Evolutionary conservation across 2,329 filamentous ascomycete species (phyloP), one percentile per base, ranked within the genome.

Genomic region (Arthrobotrys conoides): DNA sequence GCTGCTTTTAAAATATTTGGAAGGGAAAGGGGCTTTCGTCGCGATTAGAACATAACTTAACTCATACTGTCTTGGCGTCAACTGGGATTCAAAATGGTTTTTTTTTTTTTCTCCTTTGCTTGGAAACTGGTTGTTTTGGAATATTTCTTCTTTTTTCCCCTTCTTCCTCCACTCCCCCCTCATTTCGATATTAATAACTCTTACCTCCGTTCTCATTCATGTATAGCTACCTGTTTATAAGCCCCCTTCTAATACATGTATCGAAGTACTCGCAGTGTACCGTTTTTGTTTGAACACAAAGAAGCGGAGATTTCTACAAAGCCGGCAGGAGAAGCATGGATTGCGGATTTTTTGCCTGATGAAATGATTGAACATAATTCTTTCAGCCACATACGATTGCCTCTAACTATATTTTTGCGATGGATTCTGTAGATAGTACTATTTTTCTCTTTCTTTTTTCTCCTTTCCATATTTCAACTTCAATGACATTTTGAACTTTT

Each of bases 41-140:
- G 75, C 75, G 67, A 78, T 67, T 78, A 78, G 75, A 78, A 67
- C 68, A 78, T 64, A 27, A 72, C 36, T 61, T 68, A 70, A 61
- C 30, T 78, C 68, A 78, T 71, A 78, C 67, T 78, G 61, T 72
- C 63, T 78, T 69, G 75, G 75, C 75, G 75, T 78, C 68, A 71
- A 78, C 24, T 78, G 75, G 75, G 75, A 71, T 78, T 78, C 59
- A 78, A 78, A 78, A 72, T 71, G 59, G 22, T 71, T 71, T 66
- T 51, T 59, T 71, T 66, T 51, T 59, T n/a, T 73, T 61, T 71
- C 57, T 59, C 61, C 24, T 55, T 53, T 64, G 41, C 44, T 59
- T 36, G 51, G 49, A 55, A 44, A 49, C 55, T 61, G 64, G 51
- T 71, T 48, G 72, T 69, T 46, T 66, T 61, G 24, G 41, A 38